These are phyloP conservation scores for Cyclotella baltica DNA, from an alignment of 108 stramenopile species.

Conservation along the genomic window DNA sequence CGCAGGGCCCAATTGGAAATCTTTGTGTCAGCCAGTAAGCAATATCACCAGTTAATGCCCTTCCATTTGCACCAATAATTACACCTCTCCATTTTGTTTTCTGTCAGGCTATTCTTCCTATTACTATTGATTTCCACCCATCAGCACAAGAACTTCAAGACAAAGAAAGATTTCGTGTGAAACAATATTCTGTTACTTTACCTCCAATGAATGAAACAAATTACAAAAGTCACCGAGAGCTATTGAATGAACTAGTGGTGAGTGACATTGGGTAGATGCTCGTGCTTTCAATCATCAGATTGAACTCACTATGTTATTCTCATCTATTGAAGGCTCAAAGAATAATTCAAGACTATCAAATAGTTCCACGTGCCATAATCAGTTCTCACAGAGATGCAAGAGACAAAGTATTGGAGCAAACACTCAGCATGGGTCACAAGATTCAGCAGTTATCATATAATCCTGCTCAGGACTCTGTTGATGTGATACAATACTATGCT, in stretches of 20 bases:
- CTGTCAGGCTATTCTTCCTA: constrained; percentile 95
- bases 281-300: not conserved
- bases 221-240: constrained; percentile 78
- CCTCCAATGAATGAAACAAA: constrained; percentile 76
- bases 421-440: constrained; percentile 87
- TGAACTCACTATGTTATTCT: too few species aligned
- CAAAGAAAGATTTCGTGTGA: constrained; percentile 72
- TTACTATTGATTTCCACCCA: constrained; percentile 96
- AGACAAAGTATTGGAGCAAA: constrained; percentile 48
- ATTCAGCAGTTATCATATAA: constrained; percentile 84
- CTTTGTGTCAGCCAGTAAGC: constrained; percentile 94
- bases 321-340: constrained; percentile 28
- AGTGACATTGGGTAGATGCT: constrained; percentile 38
- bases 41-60: too few species aligned
- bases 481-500: constrained; percentile 76
- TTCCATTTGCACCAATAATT: too few species aligned
- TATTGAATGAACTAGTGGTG: constrained; percentile 64
- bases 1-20: constrained; percentile 95
- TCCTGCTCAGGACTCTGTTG: constrained; percentile 74
- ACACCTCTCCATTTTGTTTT: too few species aligned
- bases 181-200: constrained; percentile 78
- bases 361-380: constrained; percentile 71
- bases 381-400: constrained; percentile 55
- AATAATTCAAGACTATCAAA: constrained; percentile 76
- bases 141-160: constrained; percentile 81